Base-by-base conservation (phyloP, 176 grass and related monocot species). In the Carex kokanica region DNA sequence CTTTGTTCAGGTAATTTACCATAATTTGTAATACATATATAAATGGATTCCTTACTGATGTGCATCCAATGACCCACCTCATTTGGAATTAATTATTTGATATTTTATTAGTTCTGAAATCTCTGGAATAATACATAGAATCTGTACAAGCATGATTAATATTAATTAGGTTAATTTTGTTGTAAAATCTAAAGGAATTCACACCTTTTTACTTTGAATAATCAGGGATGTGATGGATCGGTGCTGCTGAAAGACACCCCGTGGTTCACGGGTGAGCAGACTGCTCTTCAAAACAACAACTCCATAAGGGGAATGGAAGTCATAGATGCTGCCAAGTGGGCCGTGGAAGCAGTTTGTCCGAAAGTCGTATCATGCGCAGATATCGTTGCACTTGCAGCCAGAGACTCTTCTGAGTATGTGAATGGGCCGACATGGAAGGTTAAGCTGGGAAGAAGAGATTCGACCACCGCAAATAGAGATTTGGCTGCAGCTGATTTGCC, bases 391-490 rank as follows among this genome's bases (percentile, higher is more conserved):
- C 29, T 80, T 15, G 78, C 78, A 62, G 78, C 78, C 41, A 80
- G 36, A 80, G 78, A 80, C n/a, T 80, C 78, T 20, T 80, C 78
- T 0, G 78, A 61, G 11, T 80, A 80, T 20, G 78, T 80, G 5
- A 40, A 87, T 0, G 92, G 92, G 2, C 85, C 88, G 8, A 53
- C 78, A 2, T 94, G 89, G 89, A 55, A 0, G 3, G 90, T 91
- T 0, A 12, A 53, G 0, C 81, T 94, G 0, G 88, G 92, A 6
- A 87, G 89, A 0, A 5, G 11, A 2, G 92, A 94, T 54, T 80
- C 89, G 0, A 77, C 74, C 49, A 61, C 78, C 16, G 60, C 83
- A 29, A 88, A 78, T 81, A 85, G 21, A 52, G 66, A 34, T 14
- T 74, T 78, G 20, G 87, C 90, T 8, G 62, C 63, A 57, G 29